Evolutionary conservation across 163 green algal genomes (phyloP).

Genomic region (Scenedesmus sp.): DNA sequence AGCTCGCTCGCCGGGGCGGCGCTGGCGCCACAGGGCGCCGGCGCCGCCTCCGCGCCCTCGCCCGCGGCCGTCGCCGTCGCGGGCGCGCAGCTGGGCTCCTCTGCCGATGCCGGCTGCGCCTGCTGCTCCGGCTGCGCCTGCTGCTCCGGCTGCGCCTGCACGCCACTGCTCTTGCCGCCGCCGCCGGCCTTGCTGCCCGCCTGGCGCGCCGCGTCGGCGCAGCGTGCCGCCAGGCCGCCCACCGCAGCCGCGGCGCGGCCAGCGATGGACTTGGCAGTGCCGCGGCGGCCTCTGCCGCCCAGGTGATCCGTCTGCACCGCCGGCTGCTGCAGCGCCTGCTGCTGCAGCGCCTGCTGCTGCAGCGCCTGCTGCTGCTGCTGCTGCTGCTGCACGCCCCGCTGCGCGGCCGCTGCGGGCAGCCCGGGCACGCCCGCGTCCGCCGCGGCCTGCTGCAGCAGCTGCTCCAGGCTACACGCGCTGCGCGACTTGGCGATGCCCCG

Average conservation of each 20-base stretch:
- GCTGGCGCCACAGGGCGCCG: neutral
- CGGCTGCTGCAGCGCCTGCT: neutral
- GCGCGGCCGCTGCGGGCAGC: no score
- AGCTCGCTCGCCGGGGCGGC: neutral
- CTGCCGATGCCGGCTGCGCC: neutral
- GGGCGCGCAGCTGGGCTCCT: no score
- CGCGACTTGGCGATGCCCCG: neutral
- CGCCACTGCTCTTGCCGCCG: neutral
- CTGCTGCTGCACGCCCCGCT: no score
- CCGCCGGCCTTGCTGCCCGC: neutral
- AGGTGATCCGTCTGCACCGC: neutral
- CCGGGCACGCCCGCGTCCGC: no score
- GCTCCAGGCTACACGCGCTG: conserved; percentile 23
- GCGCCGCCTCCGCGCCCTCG: neutral
- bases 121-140: neutral
- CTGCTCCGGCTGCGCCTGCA: neutral
- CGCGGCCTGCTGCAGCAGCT: conserved; percentile 6
- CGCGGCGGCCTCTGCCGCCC: neutral
- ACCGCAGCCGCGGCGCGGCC: neutral
- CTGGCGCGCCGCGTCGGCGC: neutral
- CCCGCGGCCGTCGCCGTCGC: neutral
- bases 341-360: neutral
- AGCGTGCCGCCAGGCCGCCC: neutral
- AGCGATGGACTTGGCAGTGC: neutral
- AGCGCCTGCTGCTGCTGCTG: neutral